Evolutionary conservation across 2,329 filamentous ascomycete species (phyloP).

Genomic region (Cladosporium velox): DNA sequence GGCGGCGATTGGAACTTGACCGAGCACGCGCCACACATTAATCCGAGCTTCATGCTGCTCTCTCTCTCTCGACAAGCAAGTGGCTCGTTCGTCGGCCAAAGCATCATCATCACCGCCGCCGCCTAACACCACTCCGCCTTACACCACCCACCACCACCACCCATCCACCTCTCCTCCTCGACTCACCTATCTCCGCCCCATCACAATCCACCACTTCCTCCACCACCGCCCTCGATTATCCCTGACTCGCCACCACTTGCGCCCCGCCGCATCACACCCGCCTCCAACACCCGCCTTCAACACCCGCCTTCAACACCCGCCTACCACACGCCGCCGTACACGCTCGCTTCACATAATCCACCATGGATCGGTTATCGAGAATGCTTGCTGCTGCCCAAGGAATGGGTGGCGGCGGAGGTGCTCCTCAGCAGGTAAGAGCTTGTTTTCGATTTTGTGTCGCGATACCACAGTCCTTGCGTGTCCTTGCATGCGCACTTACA

Average conservation of each 20-base stretch:
- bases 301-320: neutral
- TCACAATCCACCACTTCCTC: neutral
- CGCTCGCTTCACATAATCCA: conserved; percentile 31
- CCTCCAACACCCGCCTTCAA: neutral
- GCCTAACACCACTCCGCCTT: neutral
- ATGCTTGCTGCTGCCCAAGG: conserved; percentile 75
- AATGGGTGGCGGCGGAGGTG: conserved; percentile 66
- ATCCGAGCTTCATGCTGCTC: neutral
- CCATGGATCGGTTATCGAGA: conserved; percentile 89
- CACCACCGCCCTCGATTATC: neutral
- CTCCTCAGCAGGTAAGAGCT: conserved; percentile 63
- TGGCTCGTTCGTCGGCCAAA: conserved; percentile 3
- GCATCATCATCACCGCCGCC: conserved; percentile 16
- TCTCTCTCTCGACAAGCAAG: neutral
- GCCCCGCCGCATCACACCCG: neutral
- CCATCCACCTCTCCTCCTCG: conserved; percentile 20
- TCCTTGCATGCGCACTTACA: neutral
- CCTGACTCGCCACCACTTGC: conserved; percentile 4
- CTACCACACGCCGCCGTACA: conserved; percentile 14
- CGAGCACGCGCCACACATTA: neutral
- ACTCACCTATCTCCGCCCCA: neutral
- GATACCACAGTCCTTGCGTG: conserved; percentile 12
- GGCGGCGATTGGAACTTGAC: conserved; percentile 4
- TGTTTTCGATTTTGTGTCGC: neutral
- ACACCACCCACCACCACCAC: conserved; percentile 3